These are phyloP conservation scores for Candida easanensis DNA, from an alignment of 805 yeast species.

Conservation along the genomic window DNA sequence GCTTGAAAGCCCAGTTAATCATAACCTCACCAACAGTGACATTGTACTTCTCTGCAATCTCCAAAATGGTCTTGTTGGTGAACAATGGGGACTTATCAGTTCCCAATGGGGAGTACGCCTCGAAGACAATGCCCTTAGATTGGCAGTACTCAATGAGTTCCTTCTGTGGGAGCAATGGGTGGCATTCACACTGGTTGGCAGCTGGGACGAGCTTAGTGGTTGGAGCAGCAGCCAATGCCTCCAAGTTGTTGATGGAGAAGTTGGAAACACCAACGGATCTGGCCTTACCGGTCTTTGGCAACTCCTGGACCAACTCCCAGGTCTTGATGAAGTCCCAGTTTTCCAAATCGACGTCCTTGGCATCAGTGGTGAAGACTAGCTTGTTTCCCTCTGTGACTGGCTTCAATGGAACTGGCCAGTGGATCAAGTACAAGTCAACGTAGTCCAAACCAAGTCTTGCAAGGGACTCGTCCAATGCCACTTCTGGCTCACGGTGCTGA, in stretches of 20 bases:
- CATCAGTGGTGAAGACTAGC: slow-evolving; percentile 29
- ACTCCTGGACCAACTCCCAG: slow-evolving; percentile 11
- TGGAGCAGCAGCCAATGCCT: slow-evolving; percentile 11
- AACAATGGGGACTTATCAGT: slow-evolving; percentile 21
- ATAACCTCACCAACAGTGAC: slow-evolving; percentile 47
- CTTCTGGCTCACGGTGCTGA: slow-evolving; percentile 38
- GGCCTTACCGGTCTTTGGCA: slow-evolving; percentile 15
- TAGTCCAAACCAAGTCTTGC: slow-evolving; percentile 66
- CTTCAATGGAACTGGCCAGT: slow-evolving; percentile 66
- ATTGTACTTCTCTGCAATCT: slow-evolving; percentile 40
- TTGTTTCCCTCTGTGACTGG: neutral
- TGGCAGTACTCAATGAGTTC: slow-evolving; percentile 12
- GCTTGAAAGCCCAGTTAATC: slow-evolving; percentile 58
- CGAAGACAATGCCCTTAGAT: slow-evolving; percentile 13
- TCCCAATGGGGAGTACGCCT: slow-evolving; percentile 23
- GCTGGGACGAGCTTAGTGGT: slow-evolving; percentile 18
- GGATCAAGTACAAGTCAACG: slow-evolving; percentile 75
- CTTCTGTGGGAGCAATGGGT: slow-evolving; percentile 21
- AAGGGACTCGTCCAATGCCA: slow-evolving; percentile 57
- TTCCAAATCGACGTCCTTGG: slow-evolving; percentile 48
- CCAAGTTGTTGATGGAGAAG: slow-evolving; percentile 22
- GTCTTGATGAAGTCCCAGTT: slow-evolving; percentile 37
- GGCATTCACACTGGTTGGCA: slow-evolving; percentile 24
- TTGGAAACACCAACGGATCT: slow-evolving; percentile 26
- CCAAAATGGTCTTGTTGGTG: slow-evolving; percentile 37